Evolutionary conservation across 768 basidiomycete species (phyloP).

Genomic region (Lentinula sp.): DNA sequence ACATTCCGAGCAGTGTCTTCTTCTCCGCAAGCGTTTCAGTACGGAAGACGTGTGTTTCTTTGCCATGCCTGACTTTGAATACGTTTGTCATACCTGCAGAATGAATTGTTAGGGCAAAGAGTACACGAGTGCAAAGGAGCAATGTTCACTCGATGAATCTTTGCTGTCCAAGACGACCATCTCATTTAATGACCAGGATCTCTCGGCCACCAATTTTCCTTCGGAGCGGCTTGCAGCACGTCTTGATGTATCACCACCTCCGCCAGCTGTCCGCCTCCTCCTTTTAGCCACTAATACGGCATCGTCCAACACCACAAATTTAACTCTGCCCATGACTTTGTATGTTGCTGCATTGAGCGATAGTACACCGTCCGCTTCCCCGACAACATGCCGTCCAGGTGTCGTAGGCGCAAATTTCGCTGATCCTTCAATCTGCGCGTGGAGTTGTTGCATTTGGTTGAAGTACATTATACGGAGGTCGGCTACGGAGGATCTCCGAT

Average conservation of each 20-base stretch:
- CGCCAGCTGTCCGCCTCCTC: conserved; percentile 55
- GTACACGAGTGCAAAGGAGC: not conserved
- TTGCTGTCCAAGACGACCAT: conserved; percentile 95
- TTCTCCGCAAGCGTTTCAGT: conserved; percentile 81
- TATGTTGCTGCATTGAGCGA: conserved; percentile 93
- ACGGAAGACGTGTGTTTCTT: conserved; percentile 92
- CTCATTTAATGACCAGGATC: conserved; percentile 90
- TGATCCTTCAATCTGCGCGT: conserved; percentile 88
- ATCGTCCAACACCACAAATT: conserved; percentile 90
- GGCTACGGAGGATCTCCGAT: conserved; percentile 84
- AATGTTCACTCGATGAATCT: conserved; percentile 75
- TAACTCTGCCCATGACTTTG: conserved; percentile 81
- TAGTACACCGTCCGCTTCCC: conserved; percentile 77
- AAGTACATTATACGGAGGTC: conserved; percentile 93
- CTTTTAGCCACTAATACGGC: conserved; percentile 82
- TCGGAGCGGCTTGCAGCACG: conserved; percentile 42
- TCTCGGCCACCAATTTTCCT: conserved; percentile 85
- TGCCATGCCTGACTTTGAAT: conserved; percentile 89
- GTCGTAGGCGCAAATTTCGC: conserved; percentile 91
- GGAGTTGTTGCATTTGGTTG: conserved; percentile 88
- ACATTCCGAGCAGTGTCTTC: conserved; percentile 75
- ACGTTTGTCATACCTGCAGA: conserved; percentile 81
- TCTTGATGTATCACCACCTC: conserved; percentile 27
- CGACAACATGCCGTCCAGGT: conserved; percentile 86
- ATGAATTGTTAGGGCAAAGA: not conserved